Evolutionary conservation across 1,139 yeast species (phyloP).

Genomic region (Pichia sp.): DNA sequence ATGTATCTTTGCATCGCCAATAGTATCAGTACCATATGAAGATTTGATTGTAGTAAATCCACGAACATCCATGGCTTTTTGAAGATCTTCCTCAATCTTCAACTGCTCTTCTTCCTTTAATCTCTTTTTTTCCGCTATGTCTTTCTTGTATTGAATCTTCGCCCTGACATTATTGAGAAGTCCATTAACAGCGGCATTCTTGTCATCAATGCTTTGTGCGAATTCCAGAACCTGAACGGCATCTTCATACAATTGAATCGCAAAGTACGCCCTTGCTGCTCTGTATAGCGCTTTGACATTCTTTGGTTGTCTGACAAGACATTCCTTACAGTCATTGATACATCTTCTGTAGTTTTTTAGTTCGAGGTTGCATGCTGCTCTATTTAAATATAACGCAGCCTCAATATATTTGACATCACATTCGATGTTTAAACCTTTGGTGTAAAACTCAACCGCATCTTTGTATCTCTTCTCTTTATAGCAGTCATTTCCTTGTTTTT

Average conservation of each 20-base stretch:
- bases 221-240: conserved; percentile 59
- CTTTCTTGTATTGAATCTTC: conserved; percentile 27
- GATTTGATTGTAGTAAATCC: conserved; percentile 43
- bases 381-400: conserved; percentile 60
- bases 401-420: conserved; percentile 48
- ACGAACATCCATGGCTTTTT: conserved; percentile 49
- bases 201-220: conserved; percentile 52
- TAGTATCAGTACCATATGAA: conserved; percentile 39
- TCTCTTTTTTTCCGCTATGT: conserved; percentile 18
- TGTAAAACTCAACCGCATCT: conserved; percentile 71
- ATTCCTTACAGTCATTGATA: conserved; percentile 77
- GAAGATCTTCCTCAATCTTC: conserved; percentile 32
- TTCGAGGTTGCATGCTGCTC: conserved; percentile 90
- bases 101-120: conserved; percentile 25
- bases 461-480: conserved; percentile 62
- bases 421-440: conserved; percentile 69
- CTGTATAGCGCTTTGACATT: conserved; percentile 81
- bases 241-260: conserved; percentile 62
- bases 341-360: conserved; percentile 77
- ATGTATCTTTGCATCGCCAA: conserved; percentile 39
- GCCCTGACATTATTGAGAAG: conserved; percentile 33
- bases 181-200: conserved; percentile 44
- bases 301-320: conserved; percentile 54
- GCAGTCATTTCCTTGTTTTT: conserved; percentile 87
- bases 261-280: conserved; percentile 72